A percentile compares a stretch with the other conserved stretches of the same genome.
Evolutionary conservation across 805 yeast species (phyloP).

Genomic region (Starmerella davenportii): DNA sequence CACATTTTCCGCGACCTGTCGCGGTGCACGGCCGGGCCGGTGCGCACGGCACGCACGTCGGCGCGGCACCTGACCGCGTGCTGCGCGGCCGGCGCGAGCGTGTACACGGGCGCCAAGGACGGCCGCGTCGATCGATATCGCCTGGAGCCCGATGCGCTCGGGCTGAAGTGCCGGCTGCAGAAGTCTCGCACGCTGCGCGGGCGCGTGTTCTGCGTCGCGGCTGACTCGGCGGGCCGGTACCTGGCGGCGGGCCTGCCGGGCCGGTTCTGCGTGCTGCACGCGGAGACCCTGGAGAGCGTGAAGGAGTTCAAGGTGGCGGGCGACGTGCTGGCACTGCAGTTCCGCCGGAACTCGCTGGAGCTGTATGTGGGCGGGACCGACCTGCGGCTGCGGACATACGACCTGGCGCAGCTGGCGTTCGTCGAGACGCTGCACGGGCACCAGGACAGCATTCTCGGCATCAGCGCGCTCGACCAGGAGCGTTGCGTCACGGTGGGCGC

Average conservation of each 20-base stretch:
- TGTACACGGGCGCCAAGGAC: slow-evolving; percentile 44
- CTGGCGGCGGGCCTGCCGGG: slow-evolving; percentile 87
- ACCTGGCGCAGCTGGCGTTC: slow-evolving; percentile 71
- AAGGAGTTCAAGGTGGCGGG: slow-evolving; percentile 67
- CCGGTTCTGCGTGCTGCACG: slow-evolving; percentile 68
- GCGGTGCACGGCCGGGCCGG: slow-evolving; percentile 18
- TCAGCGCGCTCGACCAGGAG: slow-evolving; percentile 65
- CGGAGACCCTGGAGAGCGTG: slow-evolving; percentile 56
- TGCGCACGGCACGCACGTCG: slow-evolving; percentile 11
- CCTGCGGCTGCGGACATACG: slow-evolving; percentile 70
- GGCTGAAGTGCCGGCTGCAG: background rate
- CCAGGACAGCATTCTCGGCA: slow-evolving; percentile 73
- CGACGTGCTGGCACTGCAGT: slow-evolving; percentile 50
- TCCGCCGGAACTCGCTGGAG: slow-evolving; percentile 67
- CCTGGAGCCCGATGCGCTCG: background rate
- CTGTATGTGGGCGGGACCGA: slow-evolving; percentile 87
- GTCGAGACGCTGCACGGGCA: slow-evolving; percentile 88
- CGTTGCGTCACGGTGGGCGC: slow-evolving; percentile 93
- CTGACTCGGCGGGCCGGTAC: slow-evolving; percentile 68
- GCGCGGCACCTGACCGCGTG: slow-evolving; percentile 22
- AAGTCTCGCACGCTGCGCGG: slow-evolving; percentile 21
- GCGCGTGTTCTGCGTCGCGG: slow-evolving; percentile 62
- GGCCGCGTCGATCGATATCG: slow-evolving; percentile 60
- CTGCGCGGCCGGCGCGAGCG: slow-evolving; percentile 41
- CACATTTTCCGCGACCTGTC: slow-evolving; percentile 33